phyloP scores from a whole-genome alignment of 768 basidiomycete species.

The Amanita rubescens region DNA sequence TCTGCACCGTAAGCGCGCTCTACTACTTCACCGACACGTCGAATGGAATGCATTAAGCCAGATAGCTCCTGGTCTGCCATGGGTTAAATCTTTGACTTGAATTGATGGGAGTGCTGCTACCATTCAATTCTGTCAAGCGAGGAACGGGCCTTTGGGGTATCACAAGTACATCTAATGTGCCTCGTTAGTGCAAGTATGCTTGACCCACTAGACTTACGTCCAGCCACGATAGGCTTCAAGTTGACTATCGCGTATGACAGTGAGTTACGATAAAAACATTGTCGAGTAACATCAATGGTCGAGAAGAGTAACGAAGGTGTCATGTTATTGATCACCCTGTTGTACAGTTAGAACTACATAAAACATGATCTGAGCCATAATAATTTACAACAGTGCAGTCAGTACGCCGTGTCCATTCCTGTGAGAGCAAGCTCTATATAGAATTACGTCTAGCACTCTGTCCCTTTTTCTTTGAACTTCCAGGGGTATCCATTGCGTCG shows the following conservation, averaged over 20 bases:
- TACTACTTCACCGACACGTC: slow-evolving; percentile 70
- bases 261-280: slow-evolving; percentile 63
- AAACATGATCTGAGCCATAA: neutral
- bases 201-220: slow-evolving; percentile 56
- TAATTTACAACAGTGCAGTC: neutral
- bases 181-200: neutral
- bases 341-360: no score
- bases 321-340: slow-evolving; percentile 14
- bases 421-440: slow-evolving; percentile 23
- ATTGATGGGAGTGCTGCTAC: slow-evolving; percentile 16
- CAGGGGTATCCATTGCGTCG: slow-evolving; percentile 43
- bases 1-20: slow-evolving; percentile 80
- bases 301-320: slow-evolving; percentile 53
- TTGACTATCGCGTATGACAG: slow-evolving; percentile 87
- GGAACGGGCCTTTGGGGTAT: slow-evolving; percentile 48
- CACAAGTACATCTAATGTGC: slow-evolving; percentile 50
- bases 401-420: neutral
- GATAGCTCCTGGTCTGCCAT: slow-evolving; percentile 54
- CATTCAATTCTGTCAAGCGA: slow-evolving; percentile 49
- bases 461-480: slow-evolving; percentile 56
- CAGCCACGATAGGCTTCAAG: slow-evolving; percentile 89
- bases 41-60: slow-evolving; percentile 75
- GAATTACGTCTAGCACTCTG: slow-evolving; percentile 76
- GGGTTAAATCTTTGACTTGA: neutral
- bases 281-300: slow-evolving; percentile 70